Conservation (phyloP, 257 asterid genomes). For the Solanum piurae region DNA sequence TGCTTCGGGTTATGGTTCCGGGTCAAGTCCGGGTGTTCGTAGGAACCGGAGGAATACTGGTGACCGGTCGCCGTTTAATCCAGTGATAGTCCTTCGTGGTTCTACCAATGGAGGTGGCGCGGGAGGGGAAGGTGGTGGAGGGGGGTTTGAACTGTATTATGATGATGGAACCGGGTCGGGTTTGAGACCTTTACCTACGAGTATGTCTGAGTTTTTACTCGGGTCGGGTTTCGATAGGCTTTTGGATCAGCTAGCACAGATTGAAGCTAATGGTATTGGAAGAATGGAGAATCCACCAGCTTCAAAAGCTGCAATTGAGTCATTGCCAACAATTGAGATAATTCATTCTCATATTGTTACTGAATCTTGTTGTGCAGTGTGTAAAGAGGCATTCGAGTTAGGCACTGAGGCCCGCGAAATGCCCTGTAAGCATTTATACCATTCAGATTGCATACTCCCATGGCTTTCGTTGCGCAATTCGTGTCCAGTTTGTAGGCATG, state of each 20-base stretch:
- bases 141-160: slow-evolving; percentile 61
- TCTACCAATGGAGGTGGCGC: slow-evolving; percentile 24
- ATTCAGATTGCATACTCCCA: slow-evolving; percentile 70
- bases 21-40: slow-evolving; percentile 44
- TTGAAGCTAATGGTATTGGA: slow-evolving; percentile 61
- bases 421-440: slow-evolving; percentile 89
- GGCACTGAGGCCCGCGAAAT: slow-evolving; percentile 66
- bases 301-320: slow-evolving; percentile 70
- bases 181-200: slow-evolving; percentile 56
- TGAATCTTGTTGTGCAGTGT: slow-evolving; percentile 72
- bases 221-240: slow-evolving; percentile 88
- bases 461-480: slow-evolving; percentile 75
- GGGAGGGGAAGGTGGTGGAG: slow-evolving; percentile 15
- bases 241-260: slow-evolving; percentile 59
- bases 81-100: slow-evolving; percentile 81
- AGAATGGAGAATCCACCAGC: slow-evolving; percentile 72
- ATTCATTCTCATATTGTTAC: slow-evolving; percentile 25
- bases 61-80: slow-evolving; percentile 81
- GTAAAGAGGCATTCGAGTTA: slow-evolving; percentile 69
- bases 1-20: slow-evolving; percentile 18
- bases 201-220: slow-evolving; percentile 66
- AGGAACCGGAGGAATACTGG: slow-evolving; percentile 58
- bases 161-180: slow-evolving; percentile 90
- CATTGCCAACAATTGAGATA: slow-evolving; percentile 56
- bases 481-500: slow-evolving; percentile 82